Evolutionary conservation across 768 basidiomycete genomes (phyloP), one percentile per base, ranked within the genome.

Genomic region (Postia placenta): DNA sequence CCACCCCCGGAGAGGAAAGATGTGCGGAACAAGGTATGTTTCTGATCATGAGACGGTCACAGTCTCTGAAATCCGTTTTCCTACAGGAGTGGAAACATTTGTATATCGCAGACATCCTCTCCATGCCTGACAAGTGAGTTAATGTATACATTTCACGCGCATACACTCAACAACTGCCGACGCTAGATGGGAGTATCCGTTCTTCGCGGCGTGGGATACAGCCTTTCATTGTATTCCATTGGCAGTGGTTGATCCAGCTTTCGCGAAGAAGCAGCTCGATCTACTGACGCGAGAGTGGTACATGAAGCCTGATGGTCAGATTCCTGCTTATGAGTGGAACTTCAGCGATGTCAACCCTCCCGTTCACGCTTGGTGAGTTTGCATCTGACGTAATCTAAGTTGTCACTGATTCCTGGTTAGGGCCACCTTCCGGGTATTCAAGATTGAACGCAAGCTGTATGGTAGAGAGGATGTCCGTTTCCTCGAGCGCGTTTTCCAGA

Each of bases 181-280:
- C 42, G 42, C 4, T 45, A 89, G 85, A 65, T 90, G 96, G 96
- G 96, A 99, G 68, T 98, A 98, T 64, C 96, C 96, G 0, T 98
- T 96, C 76, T 98, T 99, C 60, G 94, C 95, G 0, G 94, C 94
- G 43, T 95, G 92, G 92, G 91, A 95, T 64, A 92, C 87, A 0
- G 96, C 96, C n/a, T 99, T 99, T 75, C 96, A 99, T 63, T 97
- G 95, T 60, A 92, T 99, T 56, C 96, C 96, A 0, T 79, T 99
- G 12, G 96, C 96, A 11, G 81, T 98, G 54, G 88, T 99, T 25
- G 96, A 99, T 62, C 86, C 96, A 1, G 74, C 82, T 0, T 98
- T 96, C 60, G 94, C 96, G 20, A 99, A 99, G 74, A 94, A 95
- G 65, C 96, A 99, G 65, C 78, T 99, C 28, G 95, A 97, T 65